Evolutionary conservation across 257 asterid genomes (phyloP).

Genomic region (Forsythia viridissima): DNA sequence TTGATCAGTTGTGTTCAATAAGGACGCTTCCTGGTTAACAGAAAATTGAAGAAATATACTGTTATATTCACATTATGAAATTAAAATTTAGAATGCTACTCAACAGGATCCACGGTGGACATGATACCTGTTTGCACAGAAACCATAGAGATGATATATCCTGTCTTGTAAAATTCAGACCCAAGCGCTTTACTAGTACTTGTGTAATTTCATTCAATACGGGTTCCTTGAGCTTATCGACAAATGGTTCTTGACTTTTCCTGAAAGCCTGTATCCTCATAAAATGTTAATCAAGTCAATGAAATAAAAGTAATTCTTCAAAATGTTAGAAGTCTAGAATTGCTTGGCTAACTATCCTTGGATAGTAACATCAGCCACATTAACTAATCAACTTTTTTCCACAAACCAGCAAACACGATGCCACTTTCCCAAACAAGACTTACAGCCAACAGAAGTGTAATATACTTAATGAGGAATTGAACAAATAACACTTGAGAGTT

Average conservation of each 20-base stretch:
- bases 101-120: constrained; percentile 13
- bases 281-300: constrained; percentile 13
- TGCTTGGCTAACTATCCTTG: neutral
- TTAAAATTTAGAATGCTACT: constrained; percentile 17
- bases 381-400: neutral
- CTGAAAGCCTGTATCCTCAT: constrained; percentile 59
- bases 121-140: constrained; percentile 85
- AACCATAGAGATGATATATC: constrained; percentile 86
- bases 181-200: constrained; percentile 61
- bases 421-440: neutral
- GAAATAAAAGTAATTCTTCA: constrained; percentile 15
- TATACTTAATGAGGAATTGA: too few species aligned
- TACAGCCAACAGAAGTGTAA: neutral
- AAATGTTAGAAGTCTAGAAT: neutral
- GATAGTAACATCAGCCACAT: constrained; percentile 11
- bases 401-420: constrained; percentile 12
- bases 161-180: constrained; percentile 63
- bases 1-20: constrained; percentile 70
- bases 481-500: neutral
- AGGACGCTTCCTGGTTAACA: constrained; percentile 84
- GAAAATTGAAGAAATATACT: constrained; percentile 17
- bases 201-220: constrained; percentile 60
- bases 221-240: constrained; percentile 80
- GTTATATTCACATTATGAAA: constrained; percentile 12
- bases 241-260: constrained; percentile 83